Evolutionary conservation across 345 rosid species (phyloP).

Genomic region (Gossypium australe): DNA sequence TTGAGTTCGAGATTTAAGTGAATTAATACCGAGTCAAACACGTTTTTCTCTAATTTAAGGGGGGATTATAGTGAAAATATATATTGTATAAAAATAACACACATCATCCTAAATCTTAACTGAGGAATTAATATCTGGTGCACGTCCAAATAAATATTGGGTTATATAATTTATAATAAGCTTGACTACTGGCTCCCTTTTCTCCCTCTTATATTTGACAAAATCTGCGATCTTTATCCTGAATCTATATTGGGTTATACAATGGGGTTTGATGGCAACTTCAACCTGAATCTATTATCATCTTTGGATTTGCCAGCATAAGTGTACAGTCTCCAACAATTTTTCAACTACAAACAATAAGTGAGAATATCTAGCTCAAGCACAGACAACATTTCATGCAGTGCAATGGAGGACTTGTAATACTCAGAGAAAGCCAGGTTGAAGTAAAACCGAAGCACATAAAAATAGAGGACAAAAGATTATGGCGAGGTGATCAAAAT

Average conservation of each 20-base stretch:
- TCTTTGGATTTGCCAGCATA: not conserved
- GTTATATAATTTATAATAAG: not conserved
- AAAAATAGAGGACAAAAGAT: constrained; percentile 6
- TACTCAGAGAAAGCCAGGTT: not conserved
- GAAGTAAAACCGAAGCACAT: constrained; percentile 12
- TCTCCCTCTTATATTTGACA: not conserved
- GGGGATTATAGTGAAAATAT: too few species aligned
- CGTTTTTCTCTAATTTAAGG: too few species aligned
- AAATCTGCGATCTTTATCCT: not conserved
- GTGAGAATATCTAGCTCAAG: not conserved
- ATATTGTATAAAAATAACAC: too few species aligned
- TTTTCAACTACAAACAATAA: not conserved
- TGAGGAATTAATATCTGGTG: too few species aligned
- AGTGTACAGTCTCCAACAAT: not conserved
- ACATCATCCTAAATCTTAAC: too few species aligned
- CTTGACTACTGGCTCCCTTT: not conserved
- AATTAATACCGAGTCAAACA: too few species aligned
- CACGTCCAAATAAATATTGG: not conserved
- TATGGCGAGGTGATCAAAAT: constrained; percentile 15
- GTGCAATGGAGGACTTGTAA: constrained; percentile 7
- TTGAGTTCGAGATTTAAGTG: too few species aligned
- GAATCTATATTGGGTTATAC: too few species aligned
- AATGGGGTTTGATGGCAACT: not conserved
- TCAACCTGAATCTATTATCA: not conserved
- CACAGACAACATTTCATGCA: not conserved